Evolutionary conservation across 257 asterid species (phyloP).

Genomic region (Nicotiana attenuata): DNA sequence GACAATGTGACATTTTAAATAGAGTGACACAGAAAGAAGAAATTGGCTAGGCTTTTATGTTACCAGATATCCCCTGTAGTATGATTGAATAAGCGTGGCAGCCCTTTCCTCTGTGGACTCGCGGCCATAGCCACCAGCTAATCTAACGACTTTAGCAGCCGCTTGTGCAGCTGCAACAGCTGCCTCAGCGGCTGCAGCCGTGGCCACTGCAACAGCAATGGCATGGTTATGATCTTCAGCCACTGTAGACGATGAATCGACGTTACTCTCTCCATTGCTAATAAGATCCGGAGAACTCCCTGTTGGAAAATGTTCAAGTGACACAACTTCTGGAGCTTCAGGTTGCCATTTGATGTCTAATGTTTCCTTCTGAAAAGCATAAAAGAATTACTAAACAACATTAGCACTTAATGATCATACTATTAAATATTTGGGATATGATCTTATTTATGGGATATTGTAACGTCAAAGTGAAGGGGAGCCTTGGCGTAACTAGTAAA

Average conservation of each 20-base stretch:
- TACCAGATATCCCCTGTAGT: conserved; percentile 92
- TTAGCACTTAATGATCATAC: background rate
- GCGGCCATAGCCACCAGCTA: conserved; percentile 63
- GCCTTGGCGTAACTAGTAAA: too few relatives aligned
- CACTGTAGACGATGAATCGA: conserved; percentile 47
- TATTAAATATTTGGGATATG: background rate
- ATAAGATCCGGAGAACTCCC: conserved; percentile 76
- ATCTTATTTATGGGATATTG: background rate
- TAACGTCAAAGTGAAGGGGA: background rate
- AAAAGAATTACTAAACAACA: background rate
- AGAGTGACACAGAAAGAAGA: background rate
- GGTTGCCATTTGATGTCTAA: conserved; percentile 55
- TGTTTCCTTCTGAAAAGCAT: conserved; percentile 44
- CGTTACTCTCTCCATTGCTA: conserved; percentile 29
- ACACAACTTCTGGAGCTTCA: conserved; percentile 78
- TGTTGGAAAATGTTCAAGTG: conserved; percentile 75
- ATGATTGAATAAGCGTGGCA: conserved; percentile 65
- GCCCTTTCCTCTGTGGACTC: conserved; percentile 71
- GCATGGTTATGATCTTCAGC: conserved; percentile 58
- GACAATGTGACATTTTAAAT: background rate
- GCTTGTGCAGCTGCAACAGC: conserved; percentile 88
- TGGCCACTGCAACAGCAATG: conserved; percentile 69
- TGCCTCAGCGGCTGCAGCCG: conserved; percentile 94
- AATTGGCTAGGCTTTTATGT: background rate
- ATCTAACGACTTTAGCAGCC: conserved; percentile 75